Evolutionary conservation across 768 basidiomycete species (phyloP).

Genomic region (Melanogaster broomeanus): DNA sequence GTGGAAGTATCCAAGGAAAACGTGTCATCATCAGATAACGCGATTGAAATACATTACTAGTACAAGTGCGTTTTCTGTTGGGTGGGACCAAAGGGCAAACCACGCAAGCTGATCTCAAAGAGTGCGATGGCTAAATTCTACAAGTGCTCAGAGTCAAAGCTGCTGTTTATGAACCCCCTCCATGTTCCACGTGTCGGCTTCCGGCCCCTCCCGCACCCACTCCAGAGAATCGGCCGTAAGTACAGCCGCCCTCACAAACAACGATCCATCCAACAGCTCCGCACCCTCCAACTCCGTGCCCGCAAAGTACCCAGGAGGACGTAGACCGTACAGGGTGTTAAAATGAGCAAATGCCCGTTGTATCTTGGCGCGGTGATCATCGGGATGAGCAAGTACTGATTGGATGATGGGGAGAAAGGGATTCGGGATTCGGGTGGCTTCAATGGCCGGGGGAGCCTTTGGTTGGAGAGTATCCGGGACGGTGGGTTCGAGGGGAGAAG

Average conservation of each 20-base stretch:
- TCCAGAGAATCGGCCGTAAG: slow-evolving; percentile 35
- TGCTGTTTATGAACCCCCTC: slow-evolving; percentile 26
- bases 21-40: too few relatives aligned
- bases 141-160: neutral
- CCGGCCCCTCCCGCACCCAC: slow-evolving; percentile 43
- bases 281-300: slow-evolving; percentile 32
- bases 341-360: slow-evolving; percentile 38
- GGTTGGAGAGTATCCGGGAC: neutral
- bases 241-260: slow-evolving; percentile 34
- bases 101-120: neutral
- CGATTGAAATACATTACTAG: too few relatives aligned
- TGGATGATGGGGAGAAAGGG: slow-evolving; percentile 43
- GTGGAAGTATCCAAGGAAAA: too few relatives aligned
- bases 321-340: slow-evolving; percentile 30
- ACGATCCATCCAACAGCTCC: slow-evolving; percentile 35
- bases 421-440: slow-evolving; percentile 31
- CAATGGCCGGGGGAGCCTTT: slow-evolving; percentile 5
- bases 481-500: slow-evolving; percentile 20
- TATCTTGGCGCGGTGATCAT: slow-evolving; percentile 35
- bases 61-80: too few relatives aligned
- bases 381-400: slow-evolving; percentile 35
- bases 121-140: too few relatives aligned
- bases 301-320: slow-evolving; percentile 26
- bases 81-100: too few relatives aligned
- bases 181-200: slow-evolving; percentile 23